Base-by-base conservation (phyloP, 306 rosid genomes). In the Medicago truncatula region DNA sequence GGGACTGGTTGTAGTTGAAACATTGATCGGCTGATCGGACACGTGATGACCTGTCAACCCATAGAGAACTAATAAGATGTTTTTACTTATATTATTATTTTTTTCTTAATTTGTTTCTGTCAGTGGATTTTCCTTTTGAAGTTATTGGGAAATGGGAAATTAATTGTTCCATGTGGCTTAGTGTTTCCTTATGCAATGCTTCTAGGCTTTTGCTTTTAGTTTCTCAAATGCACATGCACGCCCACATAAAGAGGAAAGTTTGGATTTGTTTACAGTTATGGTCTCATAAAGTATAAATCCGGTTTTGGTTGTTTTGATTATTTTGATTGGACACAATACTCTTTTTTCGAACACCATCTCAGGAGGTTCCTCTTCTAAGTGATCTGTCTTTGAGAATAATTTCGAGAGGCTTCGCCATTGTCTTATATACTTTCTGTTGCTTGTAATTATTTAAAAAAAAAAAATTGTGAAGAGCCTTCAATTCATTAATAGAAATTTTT, bases 401-500 rank as follows among this genome's bases (percentile, higher is more conserved):
- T 28, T 20, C 64, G 14, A 43, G 59, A 28, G 66, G 43, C 78
- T 79, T 76, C 50, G 8, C 54, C 46, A 49, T 56, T 50, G 21
- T 72, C 41, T 21, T 72, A 15, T 72, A 15, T 36, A 38, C 53
- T 74, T 73, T 54, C 60, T 54, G 2, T 54, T 4, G 15, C 73
- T 15, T 11, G 47, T 75, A 25, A 4, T 34, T 34, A 4, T 34
- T 34, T 54, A 62, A n/a, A n/a, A n/a, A n/a, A n/a, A n/a, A n/a
- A n/a, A n/a, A n/a, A n/a, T n/a, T n/a, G n/a, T n/a, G 62, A 44
- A 46, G 59, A 75, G 41, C 83, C 65, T 56, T 56, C 62, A 9
- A 20, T 65, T 70, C 53, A 13, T 36, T 57, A 38, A 57, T 46
- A 16, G 52, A 25, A 67, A 66, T 25, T 47, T 38, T 8, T n/a